Percentiles rank a stretch among this genome's conserved stretches.
Evolutionary conservation across 495 filamentous ascomycete species (phyloP).

Genomic region (Haplographium delicatum): DNA sequence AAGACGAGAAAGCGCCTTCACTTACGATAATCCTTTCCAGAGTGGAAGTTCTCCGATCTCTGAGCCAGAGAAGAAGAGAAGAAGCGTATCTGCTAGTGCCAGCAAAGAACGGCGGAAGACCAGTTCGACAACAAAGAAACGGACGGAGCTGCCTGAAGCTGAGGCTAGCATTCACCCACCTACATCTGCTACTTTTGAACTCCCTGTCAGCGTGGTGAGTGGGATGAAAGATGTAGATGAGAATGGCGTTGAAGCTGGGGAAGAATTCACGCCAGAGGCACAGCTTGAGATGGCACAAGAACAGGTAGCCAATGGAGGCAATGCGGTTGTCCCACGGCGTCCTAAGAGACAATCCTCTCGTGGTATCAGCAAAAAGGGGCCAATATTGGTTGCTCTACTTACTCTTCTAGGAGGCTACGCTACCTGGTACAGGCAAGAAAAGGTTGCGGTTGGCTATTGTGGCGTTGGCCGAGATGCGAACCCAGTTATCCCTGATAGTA

Average conservation of each 20-base stretch:
- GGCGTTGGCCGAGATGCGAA: conserved; percentile 65
- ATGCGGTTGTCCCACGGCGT: conserved; percentile 22
- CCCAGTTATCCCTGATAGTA: conserved; percentile 37
- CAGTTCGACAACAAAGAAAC: conserved; percentile 10
- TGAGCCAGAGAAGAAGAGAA: conserved; percentile 17
- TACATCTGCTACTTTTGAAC: conserved; percentile 37
- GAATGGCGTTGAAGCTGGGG: conserved; percentile 54
- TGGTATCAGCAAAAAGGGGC: conserved; percentile 22
- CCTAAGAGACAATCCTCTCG: conserved; percentile 24
- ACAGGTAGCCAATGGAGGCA: conserved; percentile 40
- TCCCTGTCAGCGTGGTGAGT: conserved; percentile 26
- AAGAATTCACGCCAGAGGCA: conserved; percentile 92
- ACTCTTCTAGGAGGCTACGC: conserved; percentile 66
- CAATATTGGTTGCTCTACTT: conserved; percentile 61
- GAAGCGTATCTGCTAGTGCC: conserved; percentile 5
- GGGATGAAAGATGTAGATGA: conserved; percentile 19
- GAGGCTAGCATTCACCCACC: conserved; percentile 35
- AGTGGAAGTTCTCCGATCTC: conserved; percentile 53
- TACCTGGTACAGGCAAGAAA: conserved; percentile 87
- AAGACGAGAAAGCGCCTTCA: conserved; percentile 59
- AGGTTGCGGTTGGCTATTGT: conserved; percentile 90
- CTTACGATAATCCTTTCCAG: conserved; percentile 90
- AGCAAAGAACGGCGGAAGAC: conserved; percentile 14
- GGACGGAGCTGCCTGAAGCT: conserved; percentile 9
- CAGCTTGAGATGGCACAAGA: conserved; percentile 69